Conservation (phyloP, 2,329 filamentous ascomycete species). For the Monilinia laxa region DNA sequence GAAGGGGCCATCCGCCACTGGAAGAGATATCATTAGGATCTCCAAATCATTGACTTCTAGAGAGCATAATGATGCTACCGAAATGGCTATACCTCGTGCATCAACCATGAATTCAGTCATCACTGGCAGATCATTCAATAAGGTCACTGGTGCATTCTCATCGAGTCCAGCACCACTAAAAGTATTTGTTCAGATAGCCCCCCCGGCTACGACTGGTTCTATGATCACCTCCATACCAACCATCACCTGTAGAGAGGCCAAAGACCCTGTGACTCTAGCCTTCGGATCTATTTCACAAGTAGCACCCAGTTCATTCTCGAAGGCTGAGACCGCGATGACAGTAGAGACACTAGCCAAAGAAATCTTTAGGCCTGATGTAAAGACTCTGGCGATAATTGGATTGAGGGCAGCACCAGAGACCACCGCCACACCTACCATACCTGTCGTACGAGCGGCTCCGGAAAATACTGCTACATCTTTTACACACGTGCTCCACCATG, state of each 20-base stretch:
- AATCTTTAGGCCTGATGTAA: background rate
- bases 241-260: background rate
- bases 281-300: slow-evolving; percentile 1
- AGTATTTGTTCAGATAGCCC: background rate
- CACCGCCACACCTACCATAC: background rate
- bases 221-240: background rate
- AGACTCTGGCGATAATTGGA: background rate
- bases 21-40: background rate
- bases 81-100: background rate
- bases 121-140: background rate
- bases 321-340: background rate
- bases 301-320: background rate
- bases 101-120: background rate
- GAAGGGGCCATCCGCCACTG: background rate
- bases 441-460: background rate
- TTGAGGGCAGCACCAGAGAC: too few species aligned
- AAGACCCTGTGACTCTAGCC: background rate
- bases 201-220: background rate
- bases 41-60: background rate
- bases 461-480: background rate
- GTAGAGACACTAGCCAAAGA: background rate
- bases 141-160: background rate
- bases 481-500: background rate
- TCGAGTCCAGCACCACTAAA: background rate
- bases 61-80: background rate